Percentiles rank a stretch among this genome's conserved stretches.
These are phyloP conservation scores for Stropharia rugosoannulata DNA, from an alignment of 768 basidiomycete species.

Conservation along the genomic window DNA sequence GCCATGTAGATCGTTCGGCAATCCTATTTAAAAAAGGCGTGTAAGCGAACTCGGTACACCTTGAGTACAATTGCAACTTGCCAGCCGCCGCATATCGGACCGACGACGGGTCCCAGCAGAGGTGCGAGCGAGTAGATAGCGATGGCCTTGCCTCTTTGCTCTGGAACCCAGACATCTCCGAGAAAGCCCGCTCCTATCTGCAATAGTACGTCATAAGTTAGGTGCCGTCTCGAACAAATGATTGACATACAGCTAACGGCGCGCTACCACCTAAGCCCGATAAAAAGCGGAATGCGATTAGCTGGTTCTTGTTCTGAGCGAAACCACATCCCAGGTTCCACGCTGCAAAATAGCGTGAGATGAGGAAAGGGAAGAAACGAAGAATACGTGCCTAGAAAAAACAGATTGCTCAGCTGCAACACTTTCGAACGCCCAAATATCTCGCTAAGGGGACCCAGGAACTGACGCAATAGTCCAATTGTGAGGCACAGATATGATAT, in stretches of 20 bases:
- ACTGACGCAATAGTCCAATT: no score
- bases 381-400: no score
- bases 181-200: constrained; percentile 65
- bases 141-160: constrained; percentile 64
- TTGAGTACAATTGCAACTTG: constrained; percentile 16
- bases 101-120: constrained; percentile 62
- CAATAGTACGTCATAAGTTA: neutral
- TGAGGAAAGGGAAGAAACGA: no score
- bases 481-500: no score
- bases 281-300: constrained; percentile 69
- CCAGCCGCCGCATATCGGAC: constrained; percentile 65
- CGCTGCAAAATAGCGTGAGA: constrained; percentile 23
- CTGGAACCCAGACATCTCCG: constrained; percentile 57
- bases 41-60: neutral
- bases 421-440: no score
- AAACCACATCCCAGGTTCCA: constrained; percentile 71
- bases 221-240: no score
- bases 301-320: constrained; percentile 51
- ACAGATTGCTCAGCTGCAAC: no score
- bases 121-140: constrained; percentile 67
- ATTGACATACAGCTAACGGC: constrained; percentile 48
- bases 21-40: constrained; percentile 36
- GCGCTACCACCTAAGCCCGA: constrained; percentile 75
- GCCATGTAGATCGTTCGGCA: constrained; percentile 62
- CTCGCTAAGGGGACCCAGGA: no score